These are phyloP conservation scores for Ascomycota sp. DNA, from an alignment of 2,329 filamentous ascomycete genomes.

Conservation along the genomic window DNA sequence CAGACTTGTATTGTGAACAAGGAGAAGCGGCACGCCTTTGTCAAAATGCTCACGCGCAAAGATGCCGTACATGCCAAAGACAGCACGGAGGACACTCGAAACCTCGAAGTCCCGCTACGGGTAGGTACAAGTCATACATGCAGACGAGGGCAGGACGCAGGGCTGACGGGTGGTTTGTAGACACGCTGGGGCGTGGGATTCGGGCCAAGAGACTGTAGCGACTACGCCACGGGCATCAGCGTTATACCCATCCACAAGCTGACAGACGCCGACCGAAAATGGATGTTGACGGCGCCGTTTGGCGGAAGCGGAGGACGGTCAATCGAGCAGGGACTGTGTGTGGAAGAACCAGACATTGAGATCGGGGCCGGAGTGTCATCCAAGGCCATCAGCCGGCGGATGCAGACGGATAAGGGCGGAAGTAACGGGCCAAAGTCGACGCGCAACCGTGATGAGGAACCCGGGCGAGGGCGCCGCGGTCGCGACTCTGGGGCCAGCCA, in stretches of 20 bases:
- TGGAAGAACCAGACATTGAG: constrained; percentile 96
- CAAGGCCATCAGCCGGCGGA: constrained; percentile 56
- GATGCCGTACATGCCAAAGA: constrained; percentile 72
- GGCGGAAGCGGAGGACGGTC: constrained; percentile 73
- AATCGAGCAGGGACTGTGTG: constrained; percentile 66
- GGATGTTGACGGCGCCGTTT: constrained; percentile 85
- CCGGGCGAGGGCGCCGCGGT: constrained; percentile 9
- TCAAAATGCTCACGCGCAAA: constrained; percentile 86
- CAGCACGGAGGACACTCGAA: constrained; percentile 64
- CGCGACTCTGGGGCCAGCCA: constrained; percentile 7
- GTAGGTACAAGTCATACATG: constrained; percentile 23
- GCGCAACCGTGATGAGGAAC: constrained; percentile 20
- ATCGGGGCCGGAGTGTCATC: constrained; percentile 94
- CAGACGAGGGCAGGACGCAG: not conserved
- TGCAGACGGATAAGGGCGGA: constrained; percentile 48
- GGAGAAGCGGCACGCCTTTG: constrained; percentile 94
- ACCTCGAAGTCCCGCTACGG: constrained; percentile 51
- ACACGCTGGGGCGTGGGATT: constrained; percentile 97
- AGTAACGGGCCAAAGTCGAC: constrained; percentile 44
- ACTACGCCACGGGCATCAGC: constrained; percentile 82
- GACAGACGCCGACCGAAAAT: constrained; percentile 91
- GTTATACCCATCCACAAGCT: constrained; percentile 82
- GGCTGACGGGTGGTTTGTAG: constrained; percentile 17
- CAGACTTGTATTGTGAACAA: constrained; percentile 97
- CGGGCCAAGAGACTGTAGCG: constrained; percentile 88